These are phyloP conservation scores for Sphaerulina populicola DNA, from an alignment of 2,329 filamentous ascomycete species.

Conservation along the genomic window DNA sequence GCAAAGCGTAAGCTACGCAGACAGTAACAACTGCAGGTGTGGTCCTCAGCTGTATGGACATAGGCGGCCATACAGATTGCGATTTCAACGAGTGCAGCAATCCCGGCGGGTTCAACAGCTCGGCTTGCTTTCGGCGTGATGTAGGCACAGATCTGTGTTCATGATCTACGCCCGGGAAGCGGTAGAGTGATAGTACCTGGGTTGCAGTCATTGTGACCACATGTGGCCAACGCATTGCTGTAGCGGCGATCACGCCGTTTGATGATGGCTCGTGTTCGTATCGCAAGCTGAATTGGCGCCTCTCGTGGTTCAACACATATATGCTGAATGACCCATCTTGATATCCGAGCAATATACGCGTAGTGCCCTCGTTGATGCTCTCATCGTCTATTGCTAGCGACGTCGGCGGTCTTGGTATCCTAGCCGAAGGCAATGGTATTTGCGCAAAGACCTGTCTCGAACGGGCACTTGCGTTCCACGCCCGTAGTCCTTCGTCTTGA, in stretches of 20 bases:
- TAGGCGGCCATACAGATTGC: constrained; percentile 66
- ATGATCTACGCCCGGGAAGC: constrained; percentile 12
- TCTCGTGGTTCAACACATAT: constrained; percentile 51
- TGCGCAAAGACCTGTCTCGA: constrained; percentile 52
- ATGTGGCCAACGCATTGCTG: constrained; percentile 68
- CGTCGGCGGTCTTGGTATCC: constrained; percentile 42
- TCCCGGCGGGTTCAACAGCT: constrained; percentile 38
- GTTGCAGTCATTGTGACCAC: constrained; percentile 67
- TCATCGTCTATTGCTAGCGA: constrained; percentile 56
- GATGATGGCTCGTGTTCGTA: constrained; percentile 55
- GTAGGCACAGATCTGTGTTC: background rate
- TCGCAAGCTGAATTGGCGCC: constrained; percentile 39
- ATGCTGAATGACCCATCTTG: constrained; percentile 62
- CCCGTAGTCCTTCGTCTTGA: constrained; percentile 58
- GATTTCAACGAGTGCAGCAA: constrained; percentile 73
- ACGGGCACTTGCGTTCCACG: constrained; percentile 59
- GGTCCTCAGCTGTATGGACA: constrained; percentile 74
- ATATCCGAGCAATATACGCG: constrained; percentile 57
- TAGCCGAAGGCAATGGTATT: constrained; percentile 23
- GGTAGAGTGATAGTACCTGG: constrained; percentile 67
- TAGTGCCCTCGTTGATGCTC: constrained; percentile 27
- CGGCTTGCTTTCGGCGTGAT: background rate
- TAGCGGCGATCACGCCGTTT: constrained; percentile 57
- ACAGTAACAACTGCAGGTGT: constrained; percentile 59
- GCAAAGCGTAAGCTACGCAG: constrained; percentile 78